Percentiles rank a stretch among this genome's conserved stretches.
Conservation (phyloP, 2,329 filamentous ascomycete species). For the Fusarium zealandicum region DNA sequence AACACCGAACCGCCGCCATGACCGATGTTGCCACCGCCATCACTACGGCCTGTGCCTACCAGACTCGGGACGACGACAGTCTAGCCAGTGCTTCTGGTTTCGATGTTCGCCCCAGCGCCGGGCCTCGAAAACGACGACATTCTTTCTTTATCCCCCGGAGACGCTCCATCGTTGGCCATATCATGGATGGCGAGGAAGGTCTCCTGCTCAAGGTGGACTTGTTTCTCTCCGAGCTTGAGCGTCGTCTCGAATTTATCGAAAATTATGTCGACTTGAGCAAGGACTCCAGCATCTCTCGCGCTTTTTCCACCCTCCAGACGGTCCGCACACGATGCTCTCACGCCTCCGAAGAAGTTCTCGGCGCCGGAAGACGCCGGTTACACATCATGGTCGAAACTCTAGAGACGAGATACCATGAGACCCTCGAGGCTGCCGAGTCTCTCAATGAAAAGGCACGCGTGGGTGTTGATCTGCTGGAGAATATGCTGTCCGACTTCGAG, state of each 20-base stretch:
- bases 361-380: slow-evolving; percentile 81
- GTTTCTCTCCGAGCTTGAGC: slow-evolving; percentile 85
- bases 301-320: slow-evolving; percentile 84
- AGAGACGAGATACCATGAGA: slow-evolving; percentile 86
- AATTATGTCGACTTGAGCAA: slow-evolving; percentile 83
- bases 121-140: slow-evolving; percentile 55
- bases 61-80: slow-evolving; percentile 46
- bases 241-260: slow-evolving; percentile 87
- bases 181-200: slow-evolving; percentile 69
- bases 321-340: slow-evolving; percentile 89
- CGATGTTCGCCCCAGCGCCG: slow-evolving; percentile 43
- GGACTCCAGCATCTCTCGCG: slow-evolving; percentile 83
- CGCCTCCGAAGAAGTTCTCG: slow-evolving; percentile 88
- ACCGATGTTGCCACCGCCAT: slow-evolving; percentile 49
- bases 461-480: slow-evolving; percentile 85
- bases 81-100: slow-evolving; percentile 52
- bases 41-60: slow-evolving; percentile 49
- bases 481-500: slow-evolving; percentile 86
- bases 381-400: slow-evolving; percentile 92
- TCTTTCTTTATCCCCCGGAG: slow-evolving; percentile 65
- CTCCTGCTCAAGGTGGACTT: slow-evolving; percentile 73
- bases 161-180: slow-evolving; percentile 65
- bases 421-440: slow-evolving; percentile 81
- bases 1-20: slow-evolving; percentile 41
- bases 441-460: slow-evolving; percentile 91